Base-by-base conservation (phyloP, 164 flowering plant species). In the Berberis vulgaris region DNA sequence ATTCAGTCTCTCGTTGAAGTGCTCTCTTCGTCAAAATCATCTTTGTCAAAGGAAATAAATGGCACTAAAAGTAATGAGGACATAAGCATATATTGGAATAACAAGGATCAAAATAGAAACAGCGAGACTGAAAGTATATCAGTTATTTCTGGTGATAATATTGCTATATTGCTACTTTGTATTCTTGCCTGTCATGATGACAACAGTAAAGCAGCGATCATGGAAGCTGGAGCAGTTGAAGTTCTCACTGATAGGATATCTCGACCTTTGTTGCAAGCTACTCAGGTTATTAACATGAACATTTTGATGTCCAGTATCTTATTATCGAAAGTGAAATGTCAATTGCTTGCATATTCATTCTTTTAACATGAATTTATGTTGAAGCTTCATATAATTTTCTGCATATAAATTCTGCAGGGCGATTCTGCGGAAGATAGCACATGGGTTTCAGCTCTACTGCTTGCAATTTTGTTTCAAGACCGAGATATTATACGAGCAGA, bases 201-300 rank as follows among this genome's bases (percentile, higher is more conserved):
- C 59, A 86, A 76, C 69, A 82, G 84, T 72, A 94, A 74, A 78
- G 45, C 53, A 71, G 77, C 70, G 55, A 82, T 91, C 45, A 79
- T 94, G 99, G 99, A 94, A 71, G 86, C 94, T 69, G 97, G 91
- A 70, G 94, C 89, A 44, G 68, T 94, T 80, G 99, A 94, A 78
- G 82, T 86, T 65, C 82, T 94, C 53, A 87, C 93, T 7, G 97
- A 85, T 45, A 89, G 77, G 74, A 84, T 92, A 49, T 76, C 88
- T 55, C 74, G 79, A 61, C 68, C 72, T 73, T 79, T 72, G 61
- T 71, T 73, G 7, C 83, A 75, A 43, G 83, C 77, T 65, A 41
- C 73, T 58, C 93, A 84, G 99, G 99, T 94, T 80, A 53, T 47
- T 53, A 54, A 59, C 38, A 54, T 57, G 6, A 42, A 53, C 54